Evolutionary conservation across 306 rosid species (phyloP), one percentile per base, ranked within the genome.

Genomic region (Fragaria ananassa): DNA sequence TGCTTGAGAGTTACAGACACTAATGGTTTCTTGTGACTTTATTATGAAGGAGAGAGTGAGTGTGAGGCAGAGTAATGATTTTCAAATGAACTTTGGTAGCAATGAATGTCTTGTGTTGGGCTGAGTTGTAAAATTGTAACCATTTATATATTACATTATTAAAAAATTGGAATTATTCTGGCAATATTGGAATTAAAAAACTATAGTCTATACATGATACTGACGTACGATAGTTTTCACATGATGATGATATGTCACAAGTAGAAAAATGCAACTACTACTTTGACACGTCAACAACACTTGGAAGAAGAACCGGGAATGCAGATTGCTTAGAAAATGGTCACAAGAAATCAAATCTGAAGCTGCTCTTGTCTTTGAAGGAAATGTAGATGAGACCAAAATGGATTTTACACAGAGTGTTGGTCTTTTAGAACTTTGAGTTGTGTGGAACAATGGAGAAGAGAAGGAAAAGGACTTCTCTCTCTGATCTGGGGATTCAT

Each of bases 221-320:
- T 3, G 35, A 31, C 4, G 25, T 23, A 23, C 25, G 35, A 31
- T 71, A 42, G 5, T 10, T 10, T 19, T 23, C 11, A 41, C 62
- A 56, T 6, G 58, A 18, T 56, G 58, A 47, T 25, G 18, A 23
- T 49, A 31, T 10, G 74, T 70, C 57, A 49, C 62, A 10, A 51
- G 13, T 44, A 44, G 47, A 44, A 44, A 44, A 44, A 17, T 27
- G 4, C 57, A 69, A 27, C 10, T 6, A 18, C 62, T 21, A 56
- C 45, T 47, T 41, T 67, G 31, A 67, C 34, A 27, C 2, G 57
- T 68, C 66, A 77, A 66, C 80, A 35, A 56, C 29, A 10, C 60
- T 41, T 15, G 35, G 23, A 63, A 21, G 25, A 31, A 60, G 47
- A 64, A 50, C 21, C 12, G 12, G 68, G 23, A 49, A 60, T 62